These are phyloP conservation scores for Fusarium ambrosium DNA, from an alignment of 2,329 filamentous ascomycete genomes.

Conservation along the genomic window DNA sequence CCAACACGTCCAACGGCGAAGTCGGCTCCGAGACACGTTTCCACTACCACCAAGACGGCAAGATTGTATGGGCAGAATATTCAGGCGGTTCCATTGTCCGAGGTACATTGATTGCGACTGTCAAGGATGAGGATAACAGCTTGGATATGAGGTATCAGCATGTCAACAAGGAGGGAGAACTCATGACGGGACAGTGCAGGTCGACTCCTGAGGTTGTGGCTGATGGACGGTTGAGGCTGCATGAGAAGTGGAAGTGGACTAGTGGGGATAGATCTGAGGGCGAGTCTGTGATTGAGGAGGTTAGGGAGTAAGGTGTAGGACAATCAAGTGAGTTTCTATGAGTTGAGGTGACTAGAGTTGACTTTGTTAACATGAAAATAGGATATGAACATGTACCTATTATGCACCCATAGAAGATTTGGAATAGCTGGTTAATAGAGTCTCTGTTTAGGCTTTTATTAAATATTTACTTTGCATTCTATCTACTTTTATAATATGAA, in stretches of 20 bases:
- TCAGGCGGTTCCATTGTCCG: conserved; percentile 40
- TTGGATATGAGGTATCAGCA: conserved; percentile 49
- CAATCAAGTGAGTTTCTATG: neutral
- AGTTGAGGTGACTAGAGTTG: neutral
- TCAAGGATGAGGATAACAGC: conserved; percentile 29
- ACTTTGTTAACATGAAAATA: neutral
- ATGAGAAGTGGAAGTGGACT: conserved; percentile 47
- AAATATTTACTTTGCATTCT: neutral
- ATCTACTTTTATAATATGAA: neutral
- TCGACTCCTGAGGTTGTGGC: conserved; percentile 37
- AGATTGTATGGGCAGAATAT: conserved; percentile 48
- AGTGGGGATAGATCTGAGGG: conserved; percentile 41
- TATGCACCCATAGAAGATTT: neutral
- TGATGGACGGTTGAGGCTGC: conserved; percentile 44
- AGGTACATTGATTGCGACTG: conserved; percentile 41
- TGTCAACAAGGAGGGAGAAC: conserved; percentile 40
- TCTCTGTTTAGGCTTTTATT: neutral
- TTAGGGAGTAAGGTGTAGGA: conserved; percentile 9
- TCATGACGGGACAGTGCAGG: conserved; percentile 45
- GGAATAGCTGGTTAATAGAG: neutral
- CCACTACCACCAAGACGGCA: conserved; percentile 46
- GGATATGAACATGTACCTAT: neutral
- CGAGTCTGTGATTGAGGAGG: conserved; percentile 44
- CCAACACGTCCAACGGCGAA: conserved; percentile 44
- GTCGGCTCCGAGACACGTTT: conserved; percentile 42